Conservation (phyloP, 768 basidiomycete species). For the Calvatia gigantea region DNA sequence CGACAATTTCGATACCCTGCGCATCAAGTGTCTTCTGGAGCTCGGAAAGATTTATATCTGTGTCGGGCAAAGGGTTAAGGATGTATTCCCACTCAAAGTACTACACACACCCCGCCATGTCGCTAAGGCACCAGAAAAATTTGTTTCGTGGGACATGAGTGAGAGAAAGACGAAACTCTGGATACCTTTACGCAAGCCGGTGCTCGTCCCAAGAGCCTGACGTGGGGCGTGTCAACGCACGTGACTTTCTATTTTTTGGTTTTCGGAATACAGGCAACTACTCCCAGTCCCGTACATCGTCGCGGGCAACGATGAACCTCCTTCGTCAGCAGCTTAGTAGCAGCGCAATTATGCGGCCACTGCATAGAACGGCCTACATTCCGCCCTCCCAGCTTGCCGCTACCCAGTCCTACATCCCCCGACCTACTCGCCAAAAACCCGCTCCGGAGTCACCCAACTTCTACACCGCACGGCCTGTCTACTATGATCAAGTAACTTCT, state of each 20-base stretch:
- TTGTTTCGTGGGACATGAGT: conserved; percentile 52
- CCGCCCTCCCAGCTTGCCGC: conserved; percentile 14
- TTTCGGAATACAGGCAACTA: neutral
- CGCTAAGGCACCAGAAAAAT: conserved; percentile 88
- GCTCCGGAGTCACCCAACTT: conserved; percentile 71
- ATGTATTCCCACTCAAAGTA: neutral
- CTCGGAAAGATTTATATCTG: conserved; percentile 85
- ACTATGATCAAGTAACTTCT: conserved; percentile 66
- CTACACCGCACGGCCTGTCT: conserved; percentile 76
- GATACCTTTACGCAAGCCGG: neutral
- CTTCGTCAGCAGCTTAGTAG: conserved; percentile 17
- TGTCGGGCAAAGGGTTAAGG: neutral
- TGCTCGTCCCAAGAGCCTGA: neutral
- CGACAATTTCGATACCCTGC: conserved; percentile 93
- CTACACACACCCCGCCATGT: conserved; percentile 81
- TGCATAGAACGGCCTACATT: conserved; percentile 6
- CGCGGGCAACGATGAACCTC: conserved; percentile 21
- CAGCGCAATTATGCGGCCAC: neutral
- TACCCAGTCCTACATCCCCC: conserved; percentile 2
- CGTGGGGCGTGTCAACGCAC: conserved; percentile 13
- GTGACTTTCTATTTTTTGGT: conserved; percentile 14
- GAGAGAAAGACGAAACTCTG: conserved; percentile 1
- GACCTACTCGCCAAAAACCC: conserved; percentile 16
- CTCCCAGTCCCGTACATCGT: neutral
- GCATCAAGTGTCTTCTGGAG: conserved; percentile 90